Percentiles rank a stretch among this genome's conserved stretches.
Conservation (phyloP, 306 rosid species). For the Hylodesmum podocarpum region DNA sequence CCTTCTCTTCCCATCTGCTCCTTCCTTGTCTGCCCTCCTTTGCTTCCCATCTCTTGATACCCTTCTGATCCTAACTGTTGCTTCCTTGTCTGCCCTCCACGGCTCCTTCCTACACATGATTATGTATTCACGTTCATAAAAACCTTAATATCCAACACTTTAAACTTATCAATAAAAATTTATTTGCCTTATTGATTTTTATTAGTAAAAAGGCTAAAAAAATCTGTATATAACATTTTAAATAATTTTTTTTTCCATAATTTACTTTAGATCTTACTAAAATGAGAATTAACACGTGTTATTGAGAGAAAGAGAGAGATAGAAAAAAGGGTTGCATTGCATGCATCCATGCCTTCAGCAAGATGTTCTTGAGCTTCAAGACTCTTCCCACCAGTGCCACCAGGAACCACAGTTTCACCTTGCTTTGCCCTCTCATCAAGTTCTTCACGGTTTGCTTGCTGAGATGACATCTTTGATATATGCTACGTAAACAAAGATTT, state of each 20-base stretch:
- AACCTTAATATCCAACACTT: too few species aligned
- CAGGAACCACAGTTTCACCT: constrained; percentile 75
- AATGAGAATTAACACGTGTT: neutral
- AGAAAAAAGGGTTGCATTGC: constrained; percentile 11
- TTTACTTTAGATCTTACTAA: too few species aligned
- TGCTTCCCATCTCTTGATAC: constrained; percentile 54
- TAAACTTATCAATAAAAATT: too few species aligned
- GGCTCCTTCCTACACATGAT: constrained; percentile 53
- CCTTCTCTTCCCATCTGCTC: constrained; percentile 61
- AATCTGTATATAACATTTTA: too few species aligned
- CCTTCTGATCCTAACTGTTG: constrained; percentile 70
- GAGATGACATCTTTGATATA: too few species aligned
- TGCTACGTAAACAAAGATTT: neutral
- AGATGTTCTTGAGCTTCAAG: constrained; percentile 80
- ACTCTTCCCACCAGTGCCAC: constrained; percentile 84
- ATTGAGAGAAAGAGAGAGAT: neutral
- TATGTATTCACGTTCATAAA: neutral
- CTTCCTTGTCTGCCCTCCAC: constrained; percentile 66
- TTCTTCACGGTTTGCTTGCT: constrained; percentile 41
- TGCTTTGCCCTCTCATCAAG: constrained; percentile 63
- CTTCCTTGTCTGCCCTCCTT: constrained; percentile 66
- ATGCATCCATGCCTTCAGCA: constrained; percentile 67
- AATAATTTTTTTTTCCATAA: too few species aligned
- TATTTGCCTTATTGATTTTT: too few species aligned
- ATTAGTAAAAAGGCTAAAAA: too few species aligned